A percentile compares a stretch with the other conserved stretches of the same genome.
Conservation (phyloP, 768 basidiomycete genomes). For the Naganishia onofrii region DNA sequence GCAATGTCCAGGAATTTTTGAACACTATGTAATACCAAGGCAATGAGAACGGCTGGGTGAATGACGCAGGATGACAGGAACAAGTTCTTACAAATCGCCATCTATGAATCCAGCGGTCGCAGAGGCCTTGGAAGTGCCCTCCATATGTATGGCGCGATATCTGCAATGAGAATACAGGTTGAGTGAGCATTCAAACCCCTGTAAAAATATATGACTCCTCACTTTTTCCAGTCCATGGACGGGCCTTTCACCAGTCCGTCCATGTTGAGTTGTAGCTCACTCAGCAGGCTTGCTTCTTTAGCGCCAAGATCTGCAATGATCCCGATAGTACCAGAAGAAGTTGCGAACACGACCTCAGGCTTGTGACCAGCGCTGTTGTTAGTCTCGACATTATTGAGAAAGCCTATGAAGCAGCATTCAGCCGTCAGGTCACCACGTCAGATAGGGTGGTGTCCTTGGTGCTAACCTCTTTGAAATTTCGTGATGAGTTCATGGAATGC, state of each 20-base stretch:
- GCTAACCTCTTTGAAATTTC: conserved; percentile 41
- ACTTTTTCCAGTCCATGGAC: conserved; percentile 37
- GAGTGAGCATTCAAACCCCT: conserved; percentile 28
- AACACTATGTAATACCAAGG: conserved; percentile 36
- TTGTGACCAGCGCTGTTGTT: conserved; percentile 32
- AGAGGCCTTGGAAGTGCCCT: conserved; percentile 29
- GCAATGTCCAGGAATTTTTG: conserved; percentile 43
- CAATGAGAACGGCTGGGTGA: neutral
- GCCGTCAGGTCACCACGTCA: neutral
- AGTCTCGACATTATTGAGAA: neutral
- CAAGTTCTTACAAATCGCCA: conserved; percentile 47
- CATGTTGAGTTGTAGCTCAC: conserved; percentile 49
- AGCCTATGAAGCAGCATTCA: neutral
- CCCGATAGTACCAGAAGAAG: conserved; percentile 44
- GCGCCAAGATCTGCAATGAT: conserved; percentile 47
- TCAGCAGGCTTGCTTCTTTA: conserved; percentile 36
- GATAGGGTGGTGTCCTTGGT: too few relatives aligned
- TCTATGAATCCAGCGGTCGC: conserved; percentile 49
- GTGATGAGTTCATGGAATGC: conserved; percentile 48
- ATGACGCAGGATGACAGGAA: neutral
- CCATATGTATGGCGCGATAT: conserved; percentile 31
- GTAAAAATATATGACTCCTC: conserved; percentile 30
- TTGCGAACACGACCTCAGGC: conserved; percentile 46
- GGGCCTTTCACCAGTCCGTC: conserved; percentile 40
- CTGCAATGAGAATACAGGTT: neutral